Evolutionary conservation across 352 stramenopile genomes (phyloP), one percentile per base, ranked within the genome.

Genomic region (Phytophthora vignae): DNA sequence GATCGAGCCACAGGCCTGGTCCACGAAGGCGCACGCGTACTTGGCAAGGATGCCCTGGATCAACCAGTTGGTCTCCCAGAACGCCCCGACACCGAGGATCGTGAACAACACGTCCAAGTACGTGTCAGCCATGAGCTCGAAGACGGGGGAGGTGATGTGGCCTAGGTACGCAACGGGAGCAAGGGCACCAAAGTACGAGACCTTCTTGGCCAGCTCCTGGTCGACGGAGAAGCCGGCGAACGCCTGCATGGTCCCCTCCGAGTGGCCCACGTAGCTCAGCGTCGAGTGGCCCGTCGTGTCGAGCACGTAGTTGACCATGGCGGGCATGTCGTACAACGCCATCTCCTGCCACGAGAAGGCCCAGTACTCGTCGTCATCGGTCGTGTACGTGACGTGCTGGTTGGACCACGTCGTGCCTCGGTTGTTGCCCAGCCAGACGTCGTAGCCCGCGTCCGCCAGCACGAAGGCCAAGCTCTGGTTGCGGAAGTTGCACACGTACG

Each of bases 351-450:
- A 91, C 33, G 69, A 83, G 59, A 90, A 91, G 22, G 79, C 78
- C 81, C 83, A 91, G 52, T 88, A 91, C 58, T 73, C 68, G n/a
- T 81, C 63, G 58, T 84, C 78, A 38, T 71, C 67, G 8, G 67
- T 78, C 11, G 75, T 70, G 55, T 87, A 87, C 59, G 78, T 79
- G 40, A 83, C 33, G 69, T 91, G 83, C 54, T 81, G 59, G 59
- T 82, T 79, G 12, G 83, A 91, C 83, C 83, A 91, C 11, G 83
- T 91, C 53, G 81, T 87, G 54, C 83, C 83, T 58, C 83, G 83
- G 62, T 91, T 91, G 70, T 91, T 91, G 64, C 83, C 83, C 27
- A 91, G 78, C 83, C 83, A 91, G 55, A 91, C 83, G 50, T 91
- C 83, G 57, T 88, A 91, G 10, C 81, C 83, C 1, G 81, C 83